Evolutionary conservation across 1,284 basidiomycete species (phyloP).

Genomic region (Malassezia furfur): DNA sequence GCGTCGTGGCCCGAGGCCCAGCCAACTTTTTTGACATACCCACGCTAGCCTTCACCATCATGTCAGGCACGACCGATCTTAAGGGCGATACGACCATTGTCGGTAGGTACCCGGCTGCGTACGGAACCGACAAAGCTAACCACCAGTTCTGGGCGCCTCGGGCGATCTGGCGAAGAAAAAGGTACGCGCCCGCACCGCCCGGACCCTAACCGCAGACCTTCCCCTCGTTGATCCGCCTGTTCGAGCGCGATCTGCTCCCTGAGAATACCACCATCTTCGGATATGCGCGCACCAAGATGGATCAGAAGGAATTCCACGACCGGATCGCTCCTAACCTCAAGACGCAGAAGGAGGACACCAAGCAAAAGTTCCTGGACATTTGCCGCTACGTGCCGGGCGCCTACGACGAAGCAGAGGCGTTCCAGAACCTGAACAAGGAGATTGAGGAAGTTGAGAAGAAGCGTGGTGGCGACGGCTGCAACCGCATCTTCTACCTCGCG

Average conservation of each 20-base stretch:
- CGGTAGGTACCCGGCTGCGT: constrained; percentile 23
- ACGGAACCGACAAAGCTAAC: not conserved
- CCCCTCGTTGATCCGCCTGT: constrained; percentile 44
- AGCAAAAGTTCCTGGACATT: constrained; percentile 32
- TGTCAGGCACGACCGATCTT: constrained; percentile 8
- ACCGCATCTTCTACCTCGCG: constrained; percentile 47
- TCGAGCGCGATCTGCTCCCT: constrained; percentile 33
- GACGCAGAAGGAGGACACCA: constrained; percentile 25
- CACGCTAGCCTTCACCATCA: not conserved
- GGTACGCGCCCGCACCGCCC: constrained; percentile 51
- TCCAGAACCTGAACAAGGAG: constrained; percentile 36
- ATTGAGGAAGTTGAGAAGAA: constrained; percentile 32
- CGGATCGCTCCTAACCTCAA: constrained; percentile 36
- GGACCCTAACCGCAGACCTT: constrained; percentile 28
- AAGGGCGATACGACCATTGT: constrained; percentile 40
- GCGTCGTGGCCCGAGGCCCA: not conserved
- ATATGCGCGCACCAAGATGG: constrained; percentile 49
- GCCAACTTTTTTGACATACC: not conserved
- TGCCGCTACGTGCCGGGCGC: constrained; percentile 44
- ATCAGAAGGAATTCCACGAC: constrained; percentile 39
- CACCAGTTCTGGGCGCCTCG: constrained; percentile 80
- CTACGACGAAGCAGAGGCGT: constrained; percentile 42
- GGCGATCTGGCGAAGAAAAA: constrained; percentile 99
- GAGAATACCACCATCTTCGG: constrained; percentile 44
- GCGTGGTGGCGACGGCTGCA: constrained; percentile 22